These are phyloP conservation scores for Wickerhamiella qilinensis DNA, from an alignment of 805 yeast genomes.

Conservation along the genomic window DNA sequence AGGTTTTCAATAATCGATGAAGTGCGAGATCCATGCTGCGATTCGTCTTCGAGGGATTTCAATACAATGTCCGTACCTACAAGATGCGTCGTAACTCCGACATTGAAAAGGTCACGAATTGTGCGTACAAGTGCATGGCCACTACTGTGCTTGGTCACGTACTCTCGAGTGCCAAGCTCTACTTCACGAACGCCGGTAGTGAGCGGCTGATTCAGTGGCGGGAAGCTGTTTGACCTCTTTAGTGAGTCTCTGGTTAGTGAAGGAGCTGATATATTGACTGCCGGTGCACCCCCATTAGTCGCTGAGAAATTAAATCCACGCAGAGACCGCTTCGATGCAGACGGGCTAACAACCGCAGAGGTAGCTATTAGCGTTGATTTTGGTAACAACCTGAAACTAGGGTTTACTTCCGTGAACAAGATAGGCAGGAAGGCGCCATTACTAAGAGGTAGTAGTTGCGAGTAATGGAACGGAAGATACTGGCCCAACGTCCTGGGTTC, in stretches of 20 bases:
- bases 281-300: background rate
- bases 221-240: slow-evolving; percentile 23
- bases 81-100: slow-evolving; percentile 41
- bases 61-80: slow-evolving; percentile 41
- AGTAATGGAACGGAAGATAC: slow-evolving; percentile 27
- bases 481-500: slow-evolving; percentile 46
- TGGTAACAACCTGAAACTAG: slow-evolving; percentile 42
- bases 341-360: slow-evolving; percentile 22
- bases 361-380: slow-evolving; percentile 38
- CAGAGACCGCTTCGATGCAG: slow-evolving; percentile 5
- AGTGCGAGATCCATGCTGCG: slow-evolving; percentile 24
- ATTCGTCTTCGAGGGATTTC: slow-evolving; percentile 33
- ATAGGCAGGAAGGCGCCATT: slow-evolving; percentile 51
- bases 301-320: background rate
- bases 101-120: slow-evolving; percentile 47
- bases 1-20: slow-evolving; percentile 33
- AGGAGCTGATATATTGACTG: slow-evolving; percentile 4
- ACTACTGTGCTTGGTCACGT: slow-evolving; percentile 17
- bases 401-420: slow-evolving; percentile 40
- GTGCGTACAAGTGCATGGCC: slow-evolving; percentile 37
- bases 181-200: slow-evolving; percentile 34
- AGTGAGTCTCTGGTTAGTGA: slow-evolving; percentile 1
- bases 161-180: slow-evolving; percentile 26
- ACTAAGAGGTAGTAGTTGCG: slow-evolving; percentile 39
- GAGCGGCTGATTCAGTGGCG: slow-evolving; percentile 16